These are phyloP conservation scores for Aurantiochytrium sp. DNA, from an alignment of 108 stramenopile genomes.

Conservation along the genomic window DNA sequence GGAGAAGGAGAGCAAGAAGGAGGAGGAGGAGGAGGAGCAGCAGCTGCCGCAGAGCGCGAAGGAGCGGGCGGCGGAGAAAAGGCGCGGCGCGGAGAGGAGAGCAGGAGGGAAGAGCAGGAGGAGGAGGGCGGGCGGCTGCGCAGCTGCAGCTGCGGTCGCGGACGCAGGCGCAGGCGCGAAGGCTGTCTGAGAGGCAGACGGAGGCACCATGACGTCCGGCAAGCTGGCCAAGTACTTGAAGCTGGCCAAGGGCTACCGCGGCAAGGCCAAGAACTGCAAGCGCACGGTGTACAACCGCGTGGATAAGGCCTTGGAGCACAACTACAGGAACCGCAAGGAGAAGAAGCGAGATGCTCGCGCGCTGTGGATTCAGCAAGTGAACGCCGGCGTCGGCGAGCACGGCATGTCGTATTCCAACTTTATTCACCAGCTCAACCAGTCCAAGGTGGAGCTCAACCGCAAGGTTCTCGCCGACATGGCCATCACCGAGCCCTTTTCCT, in stretches of 20 bases:
- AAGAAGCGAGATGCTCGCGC: slow-evolving; percentile 84
- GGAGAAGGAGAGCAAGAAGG: neutral
- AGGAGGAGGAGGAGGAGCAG: no score
- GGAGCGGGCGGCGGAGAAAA: no score
- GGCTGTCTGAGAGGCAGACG: neutral
- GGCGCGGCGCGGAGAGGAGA: neutral
- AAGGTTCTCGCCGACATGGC: slow-evolving; percentile 90
- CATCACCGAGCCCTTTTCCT: slow-evolving; percentile 82
- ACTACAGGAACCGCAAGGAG: slow-evolving; percentile 80
- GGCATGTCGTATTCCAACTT: slow-evolving; percentile 76
- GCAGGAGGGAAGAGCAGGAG: neutral
- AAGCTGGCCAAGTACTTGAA: slow-evolving; percentile 76
- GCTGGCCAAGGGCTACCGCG: slow-evolving; percentile 85
- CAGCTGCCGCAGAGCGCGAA: no score
- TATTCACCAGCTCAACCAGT: slow-evolving; percentile 50
- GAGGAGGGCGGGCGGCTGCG: neutral
- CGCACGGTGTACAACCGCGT: slow-evolving; percentile 75
- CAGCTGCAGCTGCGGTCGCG: neutral
- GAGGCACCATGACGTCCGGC: neutral
- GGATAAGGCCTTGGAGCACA: slow-evolving; percentile 84
- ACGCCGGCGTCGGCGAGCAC: slow-evolving; percentile 81
- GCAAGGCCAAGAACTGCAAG: slow-evolving; percentile 67
- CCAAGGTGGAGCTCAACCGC: slow-evolving; percentile 72
- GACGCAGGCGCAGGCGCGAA: no score
- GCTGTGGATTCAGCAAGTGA: slow-evolving; percentile 82